These are phyloP conservation scores for Cenococcum geophilum DNA, from an alignment of 495 filamentous ascomycete genomes.

Conservation along the genomic window DNA sequence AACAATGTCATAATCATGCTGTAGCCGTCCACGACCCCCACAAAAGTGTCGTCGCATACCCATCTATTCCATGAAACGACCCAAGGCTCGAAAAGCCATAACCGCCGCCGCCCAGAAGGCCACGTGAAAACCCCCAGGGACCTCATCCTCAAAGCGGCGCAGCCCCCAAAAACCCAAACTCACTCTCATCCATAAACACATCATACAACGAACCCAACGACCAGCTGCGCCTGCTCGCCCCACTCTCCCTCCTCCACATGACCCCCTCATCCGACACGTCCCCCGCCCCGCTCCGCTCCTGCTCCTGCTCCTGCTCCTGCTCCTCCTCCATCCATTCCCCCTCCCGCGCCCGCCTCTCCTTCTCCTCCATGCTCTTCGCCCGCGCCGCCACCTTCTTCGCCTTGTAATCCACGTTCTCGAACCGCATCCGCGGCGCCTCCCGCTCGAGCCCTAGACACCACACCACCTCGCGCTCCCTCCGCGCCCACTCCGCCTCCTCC, in stretches of 20 bases:
- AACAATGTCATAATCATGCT: too few relatives aligned
- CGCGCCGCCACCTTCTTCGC: background rate
- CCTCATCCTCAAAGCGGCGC: background rate
- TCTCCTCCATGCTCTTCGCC: background rate
- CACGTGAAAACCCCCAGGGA: background rate
- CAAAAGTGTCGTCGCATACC: too few relatives aligned
- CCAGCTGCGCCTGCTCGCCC: background rate
- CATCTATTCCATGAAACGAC: background rate
- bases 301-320: background rate
- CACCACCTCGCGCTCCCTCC: background rate
- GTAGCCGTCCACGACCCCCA: too few relatives aligned
- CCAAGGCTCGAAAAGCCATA: background rate
- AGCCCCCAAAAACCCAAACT: conserved; percentile 10
- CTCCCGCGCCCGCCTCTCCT: background rate
- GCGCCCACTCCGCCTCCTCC: background rate
- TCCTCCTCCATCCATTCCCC: background rate
- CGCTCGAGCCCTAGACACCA: background rate
- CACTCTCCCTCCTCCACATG: background rate
- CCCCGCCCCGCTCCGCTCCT: background rate
- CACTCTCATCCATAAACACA: conserved; percentile 11
- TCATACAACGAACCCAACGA: conserved; percentile 1
- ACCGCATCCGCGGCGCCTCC: background rate
- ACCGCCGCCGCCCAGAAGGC: background rate
- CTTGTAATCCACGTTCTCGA: conserved; percentile 3
- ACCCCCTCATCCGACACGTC: too few relatives aligned